Percentiles rank a stretch among this genome's conserved stretches.
These are phyloP conservation scores for Aspergillus carlsbadensis DNA, from an alignment of 495 filamentous ascomycete genomes.

Conservation along the genomic window DNA sequence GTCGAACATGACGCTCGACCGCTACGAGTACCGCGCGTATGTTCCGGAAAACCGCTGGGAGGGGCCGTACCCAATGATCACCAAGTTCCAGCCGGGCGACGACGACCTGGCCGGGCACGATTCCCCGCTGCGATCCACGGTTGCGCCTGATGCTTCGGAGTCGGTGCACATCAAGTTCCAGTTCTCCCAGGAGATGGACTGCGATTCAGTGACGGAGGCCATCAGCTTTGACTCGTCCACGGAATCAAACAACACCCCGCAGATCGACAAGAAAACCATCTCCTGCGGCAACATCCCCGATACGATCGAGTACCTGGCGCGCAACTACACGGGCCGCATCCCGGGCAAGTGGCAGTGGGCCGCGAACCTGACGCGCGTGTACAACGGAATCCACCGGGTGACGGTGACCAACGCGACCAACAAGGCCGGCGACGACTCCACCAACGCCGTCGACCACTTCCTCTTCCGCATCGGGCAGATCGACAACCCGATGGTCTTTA, in stretches of 20 bases:
- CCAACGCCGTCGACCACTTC: slow-evolving; percentile 55
- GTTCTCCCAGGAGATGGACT: slow-evolving; percentile 64
- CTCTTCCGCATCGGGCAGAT: slow-evolving; percentile 54
- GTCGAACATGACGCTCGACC: slow-evolving; percentile 45
- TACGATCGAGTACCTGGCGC: slow-evolving; percentile 6
- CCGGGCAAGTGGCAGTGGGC: slow-evolving; percentile 52
- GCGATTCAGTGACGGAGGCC: slow-evolving; percentile 46
- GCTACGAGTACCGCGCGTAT: slow-evolving; percentile 63
- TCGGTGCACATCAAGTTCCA: slow-evolving; percentile 49
- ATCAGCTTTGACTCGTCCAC: slow-evolving; percentile 55
- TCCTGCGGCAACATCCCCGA: slow-evolving; percentile 36
- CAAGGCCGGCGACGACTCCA: slow-evolving; percentile 30
- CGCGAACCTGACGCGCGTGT: slow-evolving; percentile 53
- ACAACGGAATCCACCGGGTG: slow-evolving; percentile 61
- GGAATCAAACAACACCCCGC: slow-evolving; percentile 35
- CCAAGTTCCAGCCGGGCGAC: slow-evolving; percentile 53
- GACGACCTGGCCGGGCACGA: slow-evolving; percentile 50
- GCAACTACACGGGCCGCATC: slow-evolving; percentile 44
- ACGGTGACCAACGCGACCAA: slow-evolving; percentile 57
- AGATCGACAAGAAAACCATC: slow-evolving; percentile 38
- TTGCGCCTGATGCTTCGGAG: slow-evolving; percentile 41
- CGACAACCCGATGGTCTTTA: slow-evolving; percentile 63
- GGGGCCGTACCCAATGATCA: slow-evolving; percentile 60
- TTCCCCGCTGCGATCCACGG: slow-evolving; percentile 49
- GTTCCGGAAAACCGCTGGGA: slow-evolving; percentile 50